A percentile compares a stretch with the other conserved stretches of the same genome.
phyloP scores from a whole-genome alignment of 176 grass and related monocot genomes.

The Cenchrus americanus region DNA sequence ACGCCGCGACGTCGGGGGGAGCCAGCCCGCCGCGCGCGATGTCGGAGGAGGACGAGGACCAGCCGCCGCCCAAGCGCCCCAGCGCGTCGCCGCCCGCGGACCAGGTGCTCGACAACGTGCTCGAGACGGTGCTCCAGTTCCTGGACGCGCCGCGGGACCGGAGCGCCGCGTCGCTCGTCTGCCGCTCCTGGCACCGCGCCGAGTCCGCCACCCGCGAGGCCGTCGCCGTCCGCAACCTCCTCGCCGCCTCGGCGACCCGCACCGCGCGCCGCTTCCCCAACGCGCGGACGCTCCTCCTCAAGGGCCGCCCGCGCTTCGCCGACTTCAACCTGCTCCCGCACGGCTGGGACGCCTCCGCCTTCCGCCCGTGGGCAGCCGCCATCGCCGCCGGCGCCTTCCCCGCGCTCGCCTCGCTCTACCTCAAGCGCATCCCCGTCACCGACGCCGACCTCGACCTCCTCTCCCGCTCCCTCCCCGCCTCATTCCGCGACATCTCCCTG shows the following conservation, averaged over 20 bases:
- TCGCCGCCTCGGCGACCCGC: slow-evolving; percentile 67
- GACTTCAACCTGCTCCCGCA: slow-evolving; percentile 87
- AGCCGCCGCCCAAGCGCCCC: slow-evolving; percentile 39
- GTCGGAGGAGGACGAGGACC: slow-evolving; percentile 76
- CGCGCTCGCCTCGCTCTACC: slow-evolving; percentile 57
- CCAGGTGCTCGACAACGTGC: slow-evolving; percentile 91
- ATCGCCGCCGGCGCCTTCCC: slow-evolving; percentile 46
- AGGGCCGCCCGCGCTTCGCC: slow-evolving; percentile 83
- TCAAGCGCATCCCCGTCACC: slow-evolving; percentile 88
- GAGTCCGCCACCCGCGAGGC: slow-evolving; percentile 70
- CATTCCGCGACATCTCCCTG: slow-evolving; percentile 75
- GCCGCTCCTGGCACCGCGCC: slow-evolving; percentile 77
- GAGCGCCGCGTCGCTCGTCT: slow-evolving; percentile 77
- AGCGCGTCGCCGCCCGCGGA: slow-evolving; percentile 62
- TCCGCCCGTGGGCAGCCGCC: slow-evolving; percentile 71
- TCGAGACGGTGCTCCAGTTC: slow-evolving; percentile 97
- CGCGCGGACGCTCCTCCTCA: slow-evolving; percentile 68
- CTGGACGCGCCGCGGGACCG: slow-evolving; percentile 66
- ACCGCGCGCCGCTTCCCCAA: slow-evolving; percentile 68
- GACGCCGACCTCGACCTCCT: slow-evolving; percentile 82
- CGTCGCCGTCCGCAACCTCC: slow-evolving; percentile 82
- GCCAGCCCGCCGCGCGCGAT: slow-evolving; percentile 19
- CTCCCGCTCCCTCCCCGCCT: slow-evolving; percentile 44
- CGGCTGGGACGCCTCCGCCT: slow-evolving; percentile 73
- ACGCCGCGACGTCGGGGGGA: neutral